Percentiles rank a stretch among this genome's conserved stretches.
Evolutionary conservation across 495 filamentous ascomycete genomes (phyloP).

Genomic region (Hypoxylon lienhwacheense): DNA sequence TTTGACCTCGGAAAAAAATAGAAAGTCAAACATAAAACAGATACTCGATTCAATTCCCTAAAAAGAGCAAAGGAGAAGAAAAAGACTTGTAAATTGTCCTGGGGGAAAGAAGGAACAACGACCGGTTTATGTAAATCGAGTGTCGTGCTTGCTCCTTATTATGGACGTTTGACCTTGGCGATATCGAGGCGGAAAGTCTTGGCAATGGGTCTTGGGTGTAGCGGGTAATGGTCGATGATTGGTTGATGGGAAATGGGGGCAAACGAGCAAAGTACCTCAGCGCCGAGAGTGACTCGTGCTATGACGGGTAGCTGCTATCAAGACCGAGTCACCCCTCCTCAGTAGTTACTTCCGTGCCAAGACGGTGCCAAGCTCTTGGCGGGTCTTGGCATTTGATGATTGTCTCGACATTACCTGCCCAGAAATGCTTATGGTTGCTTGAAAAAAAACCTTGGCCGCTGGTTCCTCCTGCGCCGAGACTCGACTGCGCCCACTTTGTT

Average conservation of each 20-base stretch:
- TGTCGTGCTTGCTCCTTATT: constrained; percentile 51
- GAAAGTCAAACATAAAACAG: too few relatives aligned
- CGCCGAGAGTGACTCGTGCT: constrained; percentile 24
- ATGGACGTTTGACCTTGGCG: constrained; percentile 46
- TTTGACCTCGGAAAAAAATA: too few relatives aligned
- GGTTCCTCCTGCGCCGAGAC: constrained; percentile 40
- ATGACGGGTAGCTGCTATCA: constrained; percentile 5
- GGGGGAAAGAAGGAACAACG: constrained; percentile 36
- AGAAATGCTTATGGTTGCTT: constrained; percentile 32
- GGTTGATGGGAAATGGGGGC: constrained; percentile 26
- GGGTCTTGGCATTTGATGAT: constrained; percentile 47
- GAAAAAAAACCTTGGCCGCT: constrained; percentile 26
- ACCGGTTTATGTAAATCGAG: constrained; percentile 48
- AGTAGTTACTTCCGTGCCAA: constrained; percentile 37
- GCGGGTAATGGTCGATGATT: constrained; percentile 26
- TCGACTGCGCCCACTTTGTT: constrained; percentile 38
- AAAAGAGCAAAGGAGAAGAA: constrained; percentile 27
- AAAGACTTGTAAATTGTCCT: constrained; percentile 20
- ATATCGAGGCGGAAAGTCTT: constrained; percentile 52
- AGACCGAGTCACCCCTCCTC: constrained; percentile 33
- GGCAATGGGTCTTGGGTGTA: constrained; percentile 42
- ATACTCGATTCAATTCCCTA: constrained; percentile 20
- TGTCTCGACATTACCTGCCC: constrained; percentile 38
- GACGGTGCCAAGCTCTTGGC: constrained; percentile 38
- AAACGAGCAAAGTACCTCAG: constrained; percentile 30